Evolutionary conservation across 129 eudicot genomes (phyloP), one percentile per base, ranked within the genome.

Genomic region (Flaveria robusta): DNA sequence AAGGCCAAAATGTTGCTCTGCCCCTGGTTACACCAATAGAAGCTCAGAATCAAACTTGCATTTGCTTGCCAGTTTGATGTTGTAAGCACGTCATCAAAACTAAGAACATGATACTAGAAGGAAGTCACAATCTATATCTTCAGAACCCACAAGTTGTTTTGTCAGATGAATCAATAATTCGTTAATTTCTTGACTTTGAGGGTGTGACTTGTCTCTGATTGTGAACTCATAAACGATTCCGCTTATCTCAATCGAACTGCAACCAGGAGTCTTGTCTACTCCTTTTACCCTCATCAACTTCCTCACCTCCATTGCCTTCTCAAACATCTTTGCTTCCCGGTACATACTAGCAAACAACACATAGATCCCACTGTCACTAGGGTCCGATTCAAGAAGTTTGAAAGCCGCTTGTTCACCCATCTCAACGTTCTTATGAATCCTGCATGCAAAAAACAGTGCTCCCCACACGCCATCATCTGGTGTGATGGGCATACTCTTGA

Each of bases 401-500:
- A 65, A 56, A 16, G 87, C 95, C 0, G 90, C 90, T 43, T 77
- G 79, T 68, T 91, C 95, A 20, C 95, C 97, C 74, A 91, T 81
- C 67, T 77, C 85, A 18, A 91, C 42, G 55, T 88, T 80, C 63
- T 82, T 85, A 72, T 91, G 97, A 45, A 74, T 75, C 52, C 87
- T 82, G 70, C 95, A 88, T 22, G 95, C 87, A 23, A 85, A 88
- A 82, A 88, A 85, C 37, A 91, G 55, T 31, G 97, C 91, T 52
- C 97, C 92, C 95, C 95, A 91, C 5, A 91, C 92, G 58, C 77
- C 79, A 6, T 87, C 92, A 82, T 86, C 88, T 11, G 92, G 86
- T 56, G 78, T 79, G 71, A 85, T 75, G 9, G 86, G 88, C 97
- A 91, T 85, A 67, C 73, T 82, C 22, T 74, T 84, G 10, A 91